phyloP scores from a whole-genome alignment of 2,329 filamentous ascomycete genomes.

The Aureobasidium sp. region DNA sequence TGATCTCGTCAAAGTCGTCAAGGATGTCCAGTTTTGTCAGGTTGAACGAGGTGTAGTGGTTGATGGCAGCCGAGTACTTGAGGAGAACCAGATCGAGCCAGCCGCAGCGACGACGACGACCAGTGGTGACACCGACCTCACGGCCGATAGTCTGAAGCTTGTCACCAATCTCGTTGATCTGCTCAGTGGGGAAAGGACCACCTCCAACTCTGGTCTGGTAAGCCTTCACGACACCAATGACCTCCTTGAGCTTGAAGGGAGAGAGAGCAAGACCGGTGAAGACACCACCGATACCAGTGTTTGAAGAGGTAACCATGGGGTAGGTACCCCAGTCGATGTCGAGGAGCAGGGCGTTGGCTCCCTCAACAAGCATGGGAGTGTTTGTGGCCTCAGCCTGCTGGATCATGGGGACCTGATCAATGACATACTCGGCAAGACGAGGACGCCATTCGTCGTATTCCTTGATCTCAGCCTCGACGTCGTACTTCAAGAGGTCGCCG shows the following conservation, averaged over 20 bases:
- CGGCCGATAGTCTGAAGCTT: conserved; percentile 50
- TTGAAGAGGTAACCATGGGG: conserved; percentile 55
- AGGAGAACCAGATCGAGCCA: conserved; percentile 64
- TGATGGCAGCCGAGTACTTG: conserved; percentile 58
- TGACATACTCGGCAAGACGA: conserved; percentile 53
- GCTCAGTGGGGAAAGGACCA: conserved; percentile 63
- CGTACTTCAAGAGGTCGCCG: conserved; percentile 59
- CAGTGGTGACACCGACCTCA: conserved; percentile 52
- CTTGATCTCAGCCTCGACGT: conserved; percentile 62
- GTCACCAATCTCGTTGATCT: conserved; percentile 50
- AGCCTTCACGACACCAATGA: conserved; percentile 61
- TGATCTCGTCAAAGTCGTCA: conserved; percentile 67
- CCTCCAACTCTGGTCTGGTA: conserved; percentile 54
- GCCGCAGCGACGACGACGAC: conserved; percentile 55
- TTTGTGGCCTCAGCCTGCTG: conserved; percentile 52
- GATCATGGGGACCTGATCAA: conserved; percentile 63
- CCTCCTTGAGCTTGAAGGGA: conserved; percentile 53
- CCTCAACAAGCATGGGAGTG: conserved; percentile 60
- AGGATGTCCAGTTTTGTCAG: conserved; percentile 64
- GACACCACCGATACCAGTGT: conserved; percentile 54
- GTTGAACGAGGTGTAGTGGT: conserved; percentile 61
- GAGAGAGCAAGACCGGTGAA: conserved; percentile 57
- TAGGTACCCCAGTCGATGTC: conserved; percentile 59
- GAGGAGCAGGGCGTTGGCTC: conserved; percentile 61
- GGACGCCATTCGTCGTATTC: conserved; percentile 54